Evolutionary conservation across 208 protist genomes (phyloP).

Genomic region (Wallacemonas rigidus): DNA sequence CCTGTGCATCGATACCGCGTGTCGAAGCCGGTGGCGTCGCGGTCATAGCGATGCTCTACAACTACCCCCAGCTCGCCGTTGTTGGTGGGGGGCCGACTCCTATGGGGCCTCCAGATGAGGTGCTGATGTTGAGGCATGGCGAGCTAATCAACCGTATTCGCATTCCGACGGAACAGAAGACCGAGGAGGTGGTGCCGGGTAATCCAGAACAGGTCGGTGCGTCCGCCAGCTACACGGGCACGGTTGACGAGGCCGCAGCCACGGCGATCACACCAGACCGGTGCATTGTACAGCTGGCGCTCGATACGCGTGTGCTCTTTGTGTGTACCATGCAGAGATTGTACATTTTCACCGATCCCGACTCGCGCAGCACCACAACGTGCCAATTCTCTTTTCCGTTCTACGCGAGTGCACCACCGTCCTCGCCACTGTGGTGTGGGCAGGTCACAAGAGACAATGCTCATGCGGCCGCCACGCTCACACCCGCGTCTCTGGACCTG

Average conservation of each 20-base stretch:
- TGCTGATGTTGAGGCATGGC: neutral
- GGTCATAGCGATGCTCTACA: constrained; percentile 64
- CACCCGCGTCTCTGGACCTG: neutral
- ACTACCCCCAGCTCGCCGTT: constrained; percentile 58
- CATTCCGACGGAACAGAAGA: constrained; percentile 13
- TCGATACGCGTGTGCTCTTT: constrained; percentile 43
- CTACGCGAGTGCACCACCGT: neutral
- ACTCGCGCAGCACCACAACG: neutral
- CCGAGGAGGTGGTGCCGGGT: neutral
- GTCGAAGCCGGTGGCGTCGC: constrained; percentile 51
- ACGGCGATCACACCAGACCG: constrained; percentile 8
- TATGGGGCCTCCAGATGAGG: constrained; percentile 33
- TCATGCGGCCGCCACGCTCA: neutral
- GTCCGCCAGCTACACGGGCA: too few species aligned
- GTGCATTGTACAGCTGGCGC: constrained; percentile 27
- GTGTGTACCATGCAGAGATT: constrained; percentile 35
- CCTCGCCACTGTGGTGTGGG: neutral
- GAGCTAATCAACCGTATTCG: constrained; percentile 15
- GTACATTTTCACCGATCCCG: constrained; percentile 43
- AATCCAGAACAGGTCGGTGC: neutral
- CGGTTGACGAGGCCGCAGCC: neutral
- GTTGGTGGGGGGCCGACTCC: constrained; percentile 63
- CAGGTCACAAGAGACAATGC: too few species aligned
- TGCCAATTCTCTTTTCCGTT: constrained; percentile 9
- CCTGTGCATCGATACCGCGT: constrained; percentile 1